phyloP scores from a whole-genome alignment of 1,284 basidiomycete species.

The Sanguinoderma infundibulare region DNA sequence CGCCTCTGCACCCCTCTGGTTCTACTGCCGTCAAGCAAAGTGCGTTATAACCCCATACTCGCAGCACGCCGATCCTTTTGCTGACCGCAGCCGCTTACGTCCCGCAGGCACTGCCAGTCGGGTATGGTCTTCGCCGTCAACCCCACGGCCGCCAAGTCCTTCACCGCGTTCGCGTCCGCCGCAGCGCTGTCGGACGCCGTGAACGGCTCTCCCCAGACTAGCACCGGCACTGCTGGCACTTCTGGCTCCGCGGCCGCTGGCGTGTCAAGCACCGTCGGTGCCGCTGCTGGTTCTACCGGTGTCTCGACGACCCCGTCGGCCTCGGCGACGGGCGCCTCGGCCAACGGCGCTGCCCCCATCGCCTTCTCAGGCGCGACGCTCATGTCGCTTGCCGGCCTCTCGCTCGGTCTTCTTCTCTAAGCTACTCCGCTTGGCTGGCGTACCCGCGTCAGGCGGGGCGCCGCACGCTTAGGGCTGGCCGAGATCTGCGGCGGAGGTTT shows the following conservation, averaged over 20 bases:
- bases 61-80: background rate
- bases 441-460: constrained; percentile 20
- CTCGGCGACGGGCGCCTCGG: constrained; percentile 12
- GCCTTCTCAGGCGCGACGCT: constrained; percentile 32
- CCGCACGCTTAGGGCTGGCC: constrained; percentile 12
- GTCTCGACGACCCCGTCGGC: constrained; percentile 17
- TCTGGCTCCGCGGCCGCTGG: constrained; percentile 18
- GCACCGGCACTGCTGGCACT: constrained; percentile 12
- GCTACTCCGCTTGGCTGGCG: constrained; percentile 3
- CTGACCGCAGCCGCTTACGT: background rate
- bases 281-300: constrained; percentile 19
- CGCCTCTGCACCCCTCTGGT: constrained; percentile 43
- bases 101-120: constrained; percentile 37
- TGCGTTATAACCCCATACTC: constrained; percentile 22
- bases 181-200: constrained; percentile 36
- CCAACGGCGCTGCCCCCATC: constrained; percentile 29
- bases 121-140: constrained; percentile 50
- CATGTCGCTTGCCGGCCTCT: constrained; percentile 39
- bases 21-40: constrained; percentile 45
- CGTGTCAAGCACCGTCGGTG: constrained; percentile 7
- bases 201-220: constrained; percentile 19
- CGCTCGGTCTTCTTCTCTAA: constrained; percentile 41
- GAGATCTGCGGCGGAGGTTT: background rate
- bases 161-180: constrained; percentile 39
- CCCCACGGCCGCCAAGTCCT: constrained; percentile 36